Conservation (phyloP, 768 basidiomycete genomes). For the Serendipita sp. region DNA sequence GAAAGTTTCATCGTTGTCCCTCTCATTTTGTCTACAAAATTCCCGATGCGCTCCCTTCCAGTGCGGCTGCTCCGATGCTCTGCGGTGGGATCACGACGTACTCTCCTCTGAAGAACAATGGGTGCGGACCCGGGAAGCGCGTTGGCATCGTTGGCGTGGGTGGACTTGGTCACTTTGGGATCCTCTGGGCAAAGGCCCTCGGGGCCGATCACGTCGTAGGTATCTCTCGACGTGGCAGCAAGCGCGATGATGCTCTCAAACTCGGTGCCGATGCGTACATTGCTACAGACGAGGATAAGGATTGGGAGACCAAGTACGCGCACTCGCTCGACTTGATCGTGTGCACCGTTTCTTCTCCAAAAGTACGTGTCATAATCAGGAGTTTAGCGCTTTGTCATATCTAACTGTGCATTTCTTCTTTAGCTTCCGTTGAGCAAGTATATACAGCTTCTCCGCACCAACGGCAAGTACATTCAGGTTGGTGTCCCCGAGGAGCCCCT, state of each 20-base stretch:
- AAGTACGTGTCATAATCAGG: slow-evolving; percentile 24
- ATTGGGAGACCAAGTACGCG: slow-evolving; percentile 16
- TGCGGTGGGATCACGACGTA: slow-evolving; percentile 51
- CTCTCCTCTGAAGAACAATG: slow-evolving; percentile 41
- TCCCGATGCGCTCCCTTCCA: slow-evolving; percentile 35
- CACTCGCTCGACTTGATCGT: slow-evolving; percentile 26
- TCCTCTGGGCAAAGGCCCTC: slow-evolving; percentile 37
- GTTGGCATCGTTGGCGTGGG: slow-evolving; percentile 55
- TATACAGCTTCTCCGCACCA: slow-evolving; percentile 32
- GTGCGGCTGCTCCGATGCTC: slow-evolving; percentile 45
- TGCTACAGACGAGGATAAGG: slow-evolving; percentile 25
- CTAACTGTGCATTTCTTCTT: slow-evolving; percentile 17
- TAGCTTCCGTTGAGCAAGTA: slow-evolving; percentile 22
- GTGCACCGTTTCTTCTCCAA: slow-evolving; percentile 27
- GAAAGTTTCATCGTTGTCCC: no score
- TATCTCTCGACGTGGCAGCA: slow-evolving; percentile 38
- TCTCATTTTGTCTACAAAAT: slow-evolving; percentile 46
- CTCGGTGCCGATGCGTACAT: slow-evolving; percentile 43
- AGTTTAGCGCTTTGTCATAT: slow-evolving; percentile 31
- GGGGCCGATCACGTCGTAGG: slow-evolving; percentile 38
- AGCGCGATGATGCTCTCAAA: slow-evolving; percentile 39
- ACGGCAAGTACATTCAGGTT: slow-evolving; percentile 42
- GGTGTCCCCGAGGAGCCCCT: slow-evolving; percentile 37
- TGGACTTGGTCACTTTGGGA: slow-evolving; percentile 31
- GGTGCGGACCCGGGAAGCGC: slow-evolving; percentile 41